A percentile compares a stretch with the other conserved stretches of the same genome.
phyloP scores from a whole-genome alignment of 352 stramenopile species.

The Globisporangium apiculatum region DNA sequence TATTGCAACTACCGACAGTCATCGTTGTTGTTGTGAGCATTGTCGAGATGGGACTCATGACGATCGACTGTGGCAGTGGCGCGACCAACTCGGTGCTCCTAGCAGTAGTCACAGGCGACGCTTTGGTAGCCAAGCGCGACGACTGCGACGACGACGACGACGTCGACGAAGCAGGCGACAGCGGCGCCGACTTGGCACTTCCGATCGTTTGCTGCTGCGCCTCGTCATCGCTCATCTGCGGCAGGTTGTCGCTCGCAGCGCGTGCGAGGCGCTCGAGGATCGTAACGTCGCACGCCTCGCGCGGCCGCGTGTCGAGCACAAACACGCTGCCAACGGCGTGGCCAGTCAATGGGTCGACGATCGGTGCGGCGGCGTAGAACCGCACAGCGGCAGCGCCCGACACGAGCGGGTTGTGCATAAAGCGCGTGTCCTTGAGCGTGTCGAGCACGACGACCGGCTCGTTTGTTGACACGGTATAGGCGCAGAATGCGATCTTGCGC shows the following conservation, averaged over 20 bases:
- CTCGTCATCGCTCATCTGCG: conserved; percentile 1
- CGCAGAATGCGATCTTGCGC: conserved; percentile 75
- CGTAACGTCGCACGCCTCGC: conserved; percentile 59
- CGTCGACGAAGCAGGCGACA: conserved; percentile 19
- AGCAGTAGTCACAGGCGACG: background rate
- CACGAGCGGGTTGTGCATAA: conserved; percentile 86
- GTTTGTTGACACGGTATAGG: conserved; percentile 48
- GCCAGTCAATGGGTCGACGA: conserved; percentile 49
- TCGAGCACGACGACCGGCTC: conserved; percentile 84
- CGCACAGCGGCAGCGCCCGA: conserved; percentile 82
- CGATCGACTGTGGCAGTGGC: background rate
- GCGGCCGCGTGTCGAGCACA: conserved; percentile 72
- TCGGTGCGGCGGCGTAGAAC: conserved; percentile 90
- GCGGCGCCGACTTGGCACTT: conserved; percentile 6
- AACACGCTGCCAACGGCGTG: conserved; percentile 70
- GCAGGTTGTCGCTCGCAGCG: conserved; percentile 52
- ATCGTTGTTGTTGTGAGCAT: conserved; percentile 6
- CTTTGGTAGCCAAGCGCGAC: background rate
- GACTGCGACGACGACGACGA: conserved; percentile 20
- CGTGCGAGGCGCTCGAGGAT: conserved; percentile 61
- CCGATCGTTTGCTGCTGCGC: conserved; percentile 5
- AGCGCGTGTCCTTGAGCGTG: conserved; percentile 83
- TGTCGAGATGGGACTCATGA: conserved; percentile 9
- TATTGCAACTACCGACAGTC: background rate
- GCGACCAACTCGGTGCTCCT: background rate